Base-by-base conservation (phyloP, 495 filamentous ascomycete species). In the Daldinia caldariorum region DNA sequence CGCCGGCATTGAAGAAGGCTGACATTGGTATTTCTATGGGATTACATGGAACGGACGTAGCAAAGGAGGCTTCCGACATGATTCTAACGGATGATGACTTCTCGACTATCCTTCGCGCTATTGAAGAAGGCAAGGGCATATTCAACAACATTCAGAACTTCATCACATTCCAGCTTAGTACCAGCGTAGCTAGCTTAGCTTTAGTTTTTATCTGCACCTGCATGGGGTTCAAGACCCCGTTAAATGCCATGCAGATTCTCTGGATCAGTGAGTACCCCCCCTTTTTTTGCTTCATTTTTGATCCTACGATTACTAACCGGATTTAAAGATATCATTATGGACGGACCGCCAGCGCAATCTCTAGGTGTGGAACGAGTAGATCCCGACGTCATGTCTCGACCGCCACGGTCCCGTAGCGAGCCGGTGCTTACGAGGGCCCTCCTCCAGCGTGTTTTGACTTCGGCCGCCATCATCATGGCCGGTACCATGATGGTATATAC, bases 111-210 rank as follows among this genome's bases (percentile, higher is more conserved):
- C 84, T 99, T 5, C 91, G 88, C 56, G 96, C 95, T 43, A 98
- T 99, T 73, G 95, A 99, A 77, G 95, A 99, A 80, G 96, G 95
- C 76, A 99, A 99, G 78, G 95, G 92, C 35, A 99, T 99, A 69
- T 99, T 99, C 81, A 97, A 97, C 83, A 99, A 99, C 80, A 97
- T 99, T 67, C 95, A 99, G 78, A 99, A 99, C 76, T 99, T 99
- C 80, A 87, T 99, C 61, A 99, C 95, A 0, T 99, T 99, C 80
- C 95, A 99, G 81, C 89, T 99, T 47, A 97, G 94, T 77, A 99
- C 95, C 63, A 97, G 93, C 76, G 94, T 96, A 38, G 96, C 95
- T 69, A 94, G 96, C 32, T 83, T 99, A 61, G 91, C 91, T 73
- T 85, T 99, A 26, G 96, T 99, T 6, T 85, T 99, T 58, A 76